Conservation (phyloP, 768 basidiomycete species). For the Collybia mongolica region DNA sequence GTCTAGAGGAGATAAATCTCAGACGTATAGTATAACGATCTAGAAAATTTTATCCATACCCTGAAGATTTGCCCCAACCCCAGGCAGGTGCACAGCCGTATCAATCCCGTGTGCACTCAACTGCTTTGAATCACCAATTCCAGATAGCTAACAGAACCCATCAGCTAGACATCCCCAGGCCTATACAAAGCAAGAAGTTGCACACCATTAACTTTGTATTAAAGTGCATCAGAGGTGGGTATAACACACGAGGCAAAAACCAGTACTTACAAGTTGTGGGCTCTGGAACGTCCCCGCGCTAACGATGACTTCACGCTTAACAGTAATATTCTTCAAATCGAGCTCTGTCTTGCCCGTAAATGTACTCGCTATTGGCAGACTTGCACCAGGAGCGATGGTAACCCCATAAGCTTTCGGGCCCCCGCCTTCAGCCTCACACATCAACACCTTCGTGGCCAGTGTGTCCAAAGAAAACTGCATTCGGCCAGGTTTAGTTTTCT, state of each 20-base stretch:
- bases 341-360: constrained; percentile 20
- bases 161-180: not conserved
- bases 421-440: constrained; percentile 15
- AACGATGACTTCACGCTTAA: constrained; percentile 24
- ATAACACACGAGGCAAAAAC: not conserved
- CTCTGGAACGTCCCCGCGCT: constrained; percentile 27
- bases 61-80: constrained; percentile 35
- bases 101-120: constrained; percentile 23
- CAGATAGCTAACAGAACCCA: constrained; percentile 24
- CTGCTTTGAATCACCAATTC: constrained; percentile 27
- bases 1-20: constrained; percentile 14
- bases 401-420: constrained; percentile 22
- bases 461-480: constrained; percentile 23
- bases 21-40: not conserved
- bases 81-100: constrained; percentile 27
- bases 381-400: constrained; percentile 20
- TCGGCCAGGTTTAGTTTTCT: constrained; percentile 5
- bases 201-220: constrained; percentile 17
- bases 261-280: constrained; percentile 22
- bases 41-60: constrained; percentile 14
- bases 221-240: not conserved
- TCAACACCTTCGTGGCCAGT: constrained; percentile 21
- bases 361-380: constrained; percentile 23
- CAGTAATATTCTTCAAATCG: constrained; percentile 16
- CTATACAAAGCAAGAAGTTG: not conserved